These are phyloP conservation scores for Sparassis latifolia DNA, from an alignment of 1,284 basidiomycete species.

Conservation along the genomic window DNA sequence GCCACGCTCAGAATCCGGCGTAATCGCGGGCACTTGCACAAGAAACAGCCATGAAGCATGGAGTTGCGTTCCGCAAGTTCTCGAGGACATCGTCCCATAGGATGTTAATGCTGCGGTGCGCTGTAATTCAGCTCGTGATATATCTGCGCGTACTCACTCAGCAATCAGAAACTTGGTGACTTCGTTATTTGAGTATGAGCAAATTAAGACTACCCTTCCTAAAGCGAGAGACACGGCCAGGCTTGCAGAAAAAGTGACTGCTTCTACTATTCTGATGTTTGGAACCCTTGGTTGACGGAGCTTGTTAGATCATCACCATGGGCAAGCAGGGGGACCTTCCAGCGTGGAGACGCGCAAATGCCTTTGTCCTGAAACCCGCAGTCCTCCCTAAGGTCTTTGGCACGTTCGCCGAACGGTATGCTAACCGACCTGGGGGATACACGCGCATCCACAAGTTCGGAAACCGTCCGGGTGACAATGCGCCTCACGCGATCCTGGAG, in stretches of 20 bases:
- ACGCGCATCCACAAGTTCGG: conserved; percentile 92
- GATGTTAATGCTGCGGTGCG: conserved; percentile 81
- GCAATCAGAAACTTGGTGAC: conserved; percentile 83
- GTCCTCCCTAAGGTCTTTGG: conserved; percentile 80
- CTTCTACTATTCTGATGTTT: background rate
- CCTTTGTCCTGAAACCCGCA: conserved; percentile 68
- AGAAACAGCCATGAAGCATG: conserved; percentile 76
- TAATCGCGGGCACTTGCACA: background rate
- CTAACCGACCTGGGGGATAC: conserved; percentile 85
- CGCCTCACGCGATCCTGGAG: conserved; percentile 87
- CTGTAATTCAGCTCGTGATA: background rate
- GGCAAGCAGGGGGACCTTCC: conserved; percentile 76
- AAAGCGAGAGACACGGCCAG: conserved; percentile 93
- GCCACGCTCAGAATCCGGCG: too few species aligned
- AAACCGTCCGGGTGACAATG: conserved; percentile 87
- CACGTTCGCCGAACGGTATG: conserved; percentile 79
- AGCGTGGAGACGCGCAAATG: conserved; percentile 58
- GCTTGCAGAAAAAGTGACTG: conserved; percentile 83
- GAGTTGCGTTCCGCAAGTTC: conserved; percentile 83
- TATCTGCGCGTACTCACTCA: background rate
- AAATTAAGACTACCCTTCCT: conserved; percentile 93
- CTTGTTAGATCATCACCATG: conserved; percentile 73
- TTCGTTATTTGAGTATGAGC: conserved; percentile 91
- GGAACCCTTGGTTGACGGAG: background rate
- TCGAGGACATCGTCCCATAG: conserved; percentile 83